These are phyloP conservation scores for Scheffersomyces stipitis DNA, from an alignment of 805 yeast species.

Conservation along the genomic window DNA sequence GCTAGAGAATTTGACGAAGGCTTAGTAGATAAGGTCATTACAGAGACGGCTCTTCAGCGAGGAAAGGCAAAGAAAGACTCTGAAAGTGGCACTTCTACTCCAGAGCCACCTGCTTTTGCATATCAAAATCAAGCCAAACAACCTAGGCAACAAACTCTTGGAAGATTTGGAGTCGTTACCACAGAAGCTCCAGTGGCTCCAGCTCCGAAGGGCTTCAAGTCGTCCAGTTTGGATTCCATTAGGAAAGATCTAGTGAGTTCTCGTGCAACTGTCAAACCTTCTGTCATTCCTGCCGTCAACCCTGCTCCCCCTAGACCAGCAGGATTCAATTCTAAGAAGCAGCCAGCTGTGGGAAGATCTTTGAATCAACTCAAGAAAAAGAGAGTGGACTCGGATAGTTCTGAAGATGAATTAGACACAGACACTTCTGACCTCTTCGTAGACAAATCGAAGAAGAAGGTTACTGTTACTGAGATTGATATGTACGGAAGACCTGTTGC, in stretches of 20 bases:
- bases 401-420: constrained; percentile 37
- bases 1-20: constrained; percentile 56
- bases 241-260: constrained; percentile 29
- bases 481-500: constrained; percentile 41
- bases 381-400: constrained; percentile 30
- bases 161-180: constrained; percentile 34
- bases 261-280: constrained; percentile 15
- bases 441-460: constrained; percentile 30
- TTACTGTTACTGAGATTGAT: constrained; percentile 43
- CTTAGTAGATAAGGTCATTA: constrained; percentile 51
- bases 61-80: constrained; percentile 4
- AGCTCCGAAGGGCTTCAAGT: constrained; percentile 30
- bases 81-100: constrained; percentile 7
- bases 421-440: constrained; percentile 43
- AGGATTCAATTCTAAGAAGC: constrained; percentile 46
- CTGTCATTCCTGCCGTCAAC: constrained; percentile 15
- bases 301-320: constrained; percentile 56
- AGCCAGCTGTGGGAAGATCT: constrained; percentile 34
- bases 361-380: constrained; percentile 33
- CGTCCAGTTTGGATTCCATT: constrained; percentile 33
- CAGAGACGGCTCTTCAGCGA: constrained; percentile 12
- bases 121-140: constrained; percentile 22
- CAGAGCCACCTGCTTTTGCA: constrained; percentile 16
- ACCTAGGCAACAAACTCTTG: constrained; percentile 35
- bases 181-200: constrained; percentile 35